Base-by-base conservation (phyloP, 1,284 basidiomycete species). In the Sphaerobolus stellatus region DNA sequence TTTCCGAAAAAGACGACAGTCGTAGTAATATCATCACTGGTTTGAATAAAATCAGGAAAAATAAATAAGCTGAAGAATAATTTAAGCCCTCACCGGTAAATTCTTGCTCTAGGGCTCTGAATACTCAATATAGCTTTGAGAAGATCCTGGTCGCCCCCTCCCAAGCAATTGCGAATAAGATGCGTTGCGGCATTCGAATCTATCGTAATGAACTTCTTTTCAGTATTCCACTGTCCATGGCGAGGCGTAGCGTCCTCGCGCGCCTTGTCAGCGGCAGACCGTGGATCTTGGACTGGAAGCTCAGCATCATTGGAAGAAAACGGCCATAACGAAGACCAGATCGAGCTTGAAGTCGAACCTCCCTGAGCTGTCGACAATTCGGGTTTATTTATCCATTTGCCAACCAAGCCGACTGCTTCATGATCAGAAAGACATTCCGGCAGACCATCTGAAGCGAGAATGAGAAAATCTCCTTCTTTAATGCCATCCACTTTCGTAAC, bases 381-480 rank as follows among this genome's bases (percentile, higher is more conserved):
- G 65, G 7, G 53, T 58, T 33, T 29, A 31, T 11, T 24, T 28
- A 14, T 51, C 31, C 20, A 40, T 43, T 60, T 31, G n/a, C 38
- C 93, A 18, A 96, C 89, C 22, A 99, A 84, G n/a, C 88, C 81
- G 48, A 97, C 93, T 6, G 95, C 93, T 64, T 99, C 95, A 66
- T 94, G 88, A n/a, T 94, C 96, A 58, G 90, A 89, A 53, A 99
- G 79, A 61, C 90, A 79, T 71, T 99, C 97, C 93, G 95, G 98
- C 48, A 98, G 79, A 14, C 95, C 95, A 65, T 97, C 94, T 0
- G 94, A 96, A 1, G 94, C 94, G 60, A 97, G 81, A 40, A 97
- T 87, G 54, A 97, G 67, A 68, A 95, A 94, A 49, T 81, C 81
- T 24, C 82, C 67, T 13, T 81, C 69, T 63, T 73, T 59, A 57